Percentiles rank a stretch among this genome's conserved stretches.
Conservation (phyloP, 129 eudicot species). For the Artemisia argyi region DNA sequence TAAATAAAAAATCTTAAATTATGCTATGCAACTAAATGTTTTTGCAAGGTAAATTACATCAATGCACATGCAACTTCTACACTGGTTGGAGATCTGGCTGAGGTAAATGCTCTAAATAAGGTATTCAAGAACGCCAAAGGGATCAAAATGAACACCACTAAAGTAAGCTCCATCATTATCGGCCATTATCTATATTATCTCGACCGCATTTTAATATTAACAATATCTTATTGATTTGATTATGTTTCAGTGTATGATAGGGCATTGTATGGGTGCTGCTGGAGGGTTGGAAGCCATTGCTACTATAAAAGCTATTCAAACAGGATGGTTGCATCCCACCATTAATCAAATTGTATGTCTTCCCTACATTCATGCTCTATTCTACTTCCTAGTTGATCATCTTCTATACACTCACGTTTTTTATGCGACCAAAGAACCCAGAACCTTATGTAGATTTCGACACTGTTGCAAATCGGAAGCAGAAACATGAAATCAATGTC, state of each 20-base stretch:
- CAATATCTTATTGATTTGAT: not conserved
- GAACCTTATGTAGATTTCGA: not conserved
- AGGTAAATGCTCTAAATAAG: no score
- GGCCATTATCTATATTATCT: no score
- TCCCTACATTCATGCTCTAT: not conserved
- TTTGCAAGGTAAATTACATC: no score
- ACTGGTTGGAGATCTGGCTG: no score
- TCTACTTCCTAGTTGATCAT: not conserved
- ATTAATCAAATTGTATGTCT: conserved; percentile 77
- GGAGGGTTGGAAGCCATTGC: conserved; percentile 90
- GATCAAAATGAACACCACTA: no score
- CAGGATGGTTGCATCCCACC: conserved; percentile 88
- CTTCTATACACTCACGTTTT: no score
- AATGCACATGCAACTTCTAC: no score
- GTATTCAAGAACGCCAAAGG: no score
- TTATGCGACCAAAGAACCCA: not conserved
- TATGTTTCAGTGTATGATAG: conserved; percentile 9
- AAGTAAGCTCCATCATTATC: no score
- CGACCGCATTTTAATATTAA: no score
- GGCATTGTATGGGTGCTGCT: conserved; percentile 16
- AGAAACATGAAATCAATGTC: not conserved
- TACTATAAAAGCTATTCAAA: conserved; percentile 77
- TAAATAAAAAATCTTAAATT: no score
- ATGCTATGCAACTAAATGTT: no score
- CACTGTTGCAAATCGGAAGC: not conserved